Conservation (phyloP, 305 asterid genomes). For the Stenogyne calaminthoides region DNA sequence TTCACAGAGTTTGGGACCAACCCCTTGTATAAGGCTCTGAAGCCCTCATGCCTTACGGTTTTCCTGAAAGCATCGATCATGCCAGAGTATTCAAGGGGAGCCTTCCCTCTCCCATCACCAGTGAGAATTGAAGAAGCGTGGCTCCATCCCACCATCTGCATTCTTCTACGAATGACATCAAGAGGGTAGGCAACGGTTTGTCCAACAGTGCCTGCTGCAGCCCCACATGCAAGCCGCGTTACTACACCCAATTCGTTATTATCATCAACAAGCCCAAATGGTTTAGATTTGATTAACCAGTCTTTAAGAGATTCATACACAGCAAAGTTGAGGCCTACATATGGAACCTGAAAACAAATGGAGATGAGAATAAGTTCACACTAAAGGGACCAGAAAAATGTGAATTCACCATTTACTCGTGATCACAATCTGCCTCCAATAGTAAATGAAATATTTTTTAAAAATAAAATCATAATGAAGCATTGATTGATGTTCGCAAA, state of each 20-base stretch:
- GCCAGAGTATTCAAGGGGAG: conserved; percentile 76
- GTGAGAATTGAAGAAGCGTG: conserved; percentile 82
- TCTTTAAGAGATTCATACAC: conserved; percentile 97
- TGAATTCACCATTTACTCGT: neutral
- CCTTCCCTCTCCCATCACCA: conserved; percentile 80
- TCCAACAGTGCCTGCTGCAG: conserved; percentile 96
- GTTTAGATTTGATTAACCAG: conserved; percentile 66
- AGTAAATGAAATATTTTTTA: neutral
- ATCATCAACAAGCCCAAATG: conserved; percentile 78
- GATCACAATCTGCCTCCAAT: neutral
- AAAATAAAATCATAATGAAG: neutral
- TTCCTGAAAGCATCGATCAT: conserved; percentile 97
- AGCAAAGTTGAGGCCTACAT: conserved; percentile 97
- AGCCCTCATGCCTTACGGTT: conserved; percentile 89
- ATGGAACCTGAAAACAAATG: conserved; percentile 73
- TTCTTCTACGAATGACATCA: conserved; percentile 96
- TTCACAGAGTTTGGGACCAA: conserved; percentile 96
- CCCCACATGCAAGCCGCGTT: conserved; percentile 95
- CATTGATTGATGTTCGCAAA: neutral
- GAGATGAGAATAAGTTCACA: conserved; percentile 19
- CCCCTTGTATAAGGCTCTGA: conserved; percentile 93
- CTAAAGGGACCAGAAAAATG: conserved; percentile 10
- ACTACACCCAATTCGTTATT: conserved; percentile 71
- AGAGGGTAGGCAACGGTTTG: conserved; percentile 99
- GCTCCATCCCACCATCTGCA: conserved; percentile 99